A percentile compares a stretch with the other conserved stretches of the same genome.
Conservation (phyloP, 1,139 yeast species). For the Yamadazyma atmosphaerica region DNA sequence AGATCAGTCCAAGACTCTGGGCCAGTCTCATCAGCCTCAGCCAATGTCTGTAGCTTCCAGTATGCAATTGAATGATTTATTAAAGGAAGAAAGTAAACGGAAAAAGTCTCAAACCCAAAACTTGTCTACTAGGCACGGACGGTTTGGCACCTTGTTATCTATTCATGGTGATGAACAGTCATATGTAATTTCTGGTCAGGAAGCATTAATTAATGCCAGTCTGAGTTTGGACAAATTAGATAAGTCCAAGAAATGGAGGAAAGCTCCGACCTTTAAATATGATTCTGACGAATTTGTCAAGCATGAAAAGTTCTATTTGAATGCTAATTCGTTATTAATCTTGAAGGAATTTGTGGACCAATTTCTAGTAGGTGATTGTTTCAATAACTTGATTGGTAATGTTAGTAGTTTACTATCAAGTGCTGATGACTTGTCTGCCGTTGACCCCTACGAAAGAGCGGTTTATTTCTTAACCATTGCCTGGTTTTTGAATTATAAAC, state of each 20-base stretch:
- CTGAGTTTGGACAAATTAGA: slow-evolving; percentile 61
- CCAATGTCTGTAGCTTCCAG: slow-evolving; percentile 29
- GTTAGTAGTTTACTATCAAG: slow-evolving; percentile 47
- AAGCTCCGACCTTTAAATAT: slow-evolving; percentile 41
- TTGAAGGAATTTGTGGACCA: slow-evolving; percentile 49
- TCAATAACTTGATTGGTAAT: slow-evolving; percentile 61
- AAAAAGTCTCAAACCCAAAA: slow-evolving; percentile 51
- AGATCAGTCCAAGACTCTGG: too few species aligned
- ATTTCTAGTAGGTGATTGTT: slow-evolving; percentile 70
- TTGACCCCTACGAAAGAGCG: slow-evolving; percentile 42
- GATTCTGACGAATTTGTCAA: slow-evolving; percentile 44
- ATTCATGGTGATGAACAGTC: slow-evolving; percentile 60
- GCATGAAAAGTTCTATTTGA: slow-evolving; percentile 26
- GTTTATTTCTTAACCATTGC: slow-evolving; percentile 60
- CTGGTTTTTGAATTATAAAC: slow-evolving; percentile 61
- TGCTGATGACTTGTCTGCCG: slow-evolving; percentile 37
- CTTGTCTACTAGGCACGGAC: slow-evolving; percentile 76
- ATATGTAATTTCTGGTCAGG: slow-evolving; percentile 74
- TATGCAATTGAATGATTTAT: slow-evolving; percentile 51
- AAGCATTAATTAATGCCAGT: slow-evolving; percentile 52
- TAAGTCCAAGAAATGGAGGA: slow-evolving; percentile 64
- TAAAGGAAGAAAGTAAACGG: slow-evolving; percentile 58
- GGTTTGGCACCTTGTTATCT: slow-evolving; percentile 86
- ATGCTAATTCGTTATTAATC: slow-evolving; percentile 33
- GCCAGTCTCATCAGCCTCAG: slow-evolving; percentile 6